Percentiles rank a stretch among this genome's conserved stretches.
Evolutionary conservation across 179 eudicot genomes (phyloP).

Genomic region (Silene coronaria): DNA sequence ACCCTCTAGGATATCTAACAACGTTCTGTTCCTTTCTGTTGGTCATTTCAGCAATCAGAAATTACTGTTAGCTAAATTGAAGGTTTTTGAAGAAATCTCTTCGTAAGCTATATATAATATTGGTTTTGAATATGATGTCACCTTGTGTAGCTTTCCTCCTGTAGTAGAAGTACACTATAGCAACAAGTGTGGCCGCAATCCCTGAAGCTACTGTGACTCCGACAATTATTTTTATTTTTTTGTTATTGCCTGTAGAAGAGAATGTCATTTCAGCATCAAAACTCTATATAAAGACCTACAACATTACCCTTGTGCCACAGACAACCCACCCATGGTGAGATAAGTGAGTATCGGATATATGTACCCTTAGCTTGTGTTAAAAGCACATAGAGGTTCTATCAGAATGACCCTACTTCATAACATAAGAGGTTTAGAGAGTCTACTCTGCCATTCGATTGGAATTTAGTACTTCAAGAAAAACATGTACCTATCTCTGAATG

Average conservation of each 20-base stretch:
- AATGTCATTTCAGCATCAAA: not conserved
- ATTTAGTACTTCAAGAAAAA: not conserved
- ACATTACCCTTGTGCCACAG: not conserved
- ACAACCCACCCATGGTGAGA: not conserved
- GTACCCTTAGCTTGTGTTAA: no score
- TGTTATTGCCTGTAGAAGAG: conserved; percentile 1
- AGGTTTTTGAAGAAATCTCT: not conserved
- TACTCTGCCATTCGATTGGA: not conserved
- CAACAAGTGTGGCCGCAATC: conserved; percentile 3
- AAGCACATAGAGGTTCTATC: no score
- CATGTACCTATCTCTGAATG: not conserved
- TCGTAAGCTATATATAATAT: not conserved
- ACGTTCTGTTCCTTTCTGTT: not conserved
- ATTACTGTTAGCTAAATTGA: conserved; percentile 1
- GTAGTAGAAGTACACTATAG: not conserved
- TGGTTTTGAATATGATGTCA: not conserved
- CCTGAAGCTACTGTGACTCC: conserved; percentile 17
- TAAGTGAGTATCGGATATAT: no score
- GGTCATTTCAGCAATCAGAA: not conserved
- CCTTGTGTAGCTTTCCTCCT: not conserved
- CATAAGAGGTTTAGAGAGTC: no score
- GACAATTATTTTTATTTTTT: not conserved
- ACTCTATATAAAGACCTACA: not conserved
- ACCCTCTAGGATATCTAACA: not conserved
- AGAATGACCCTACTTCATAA: no score